Percentiles rank a stretch among this genome's conserved stretches.
phyloP scores from a whole-genome alignment of 1,139 yeast genomes.

The Candida labiduridarum region DNA sequence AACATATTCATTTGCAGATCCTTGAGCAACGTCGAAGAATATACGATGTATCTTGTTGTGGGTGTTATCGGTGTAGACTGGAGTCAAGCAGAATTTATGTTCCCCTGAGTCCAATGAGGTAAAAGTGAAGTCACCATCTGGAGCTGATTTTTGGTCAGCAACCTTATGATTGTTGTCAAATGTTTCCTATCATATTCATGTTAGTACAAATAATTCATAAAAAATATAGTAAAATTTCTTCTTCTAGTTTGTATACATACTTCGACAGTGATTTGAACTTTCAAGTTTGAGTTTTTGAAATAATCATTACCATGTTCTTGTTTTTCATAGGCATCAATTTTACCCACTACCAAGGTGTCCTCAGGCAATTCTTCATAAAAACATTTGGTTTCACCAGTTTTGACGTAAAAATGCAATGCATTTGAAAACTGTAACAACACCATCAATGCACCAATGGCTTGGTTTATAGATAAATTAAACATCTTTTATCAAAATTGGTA shows the following conservation, averaged over 20 bases:
- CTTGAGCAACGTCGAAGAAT: slow-evolving; percentile 49
- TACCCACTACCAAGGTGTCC: slow-evolving; percentile 48
- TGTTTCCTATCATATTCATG: slow-evolving; percentile 35
- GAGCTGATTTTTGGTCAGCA: slow-evolving; percentile 40
- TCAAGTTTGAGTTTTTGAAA: slow-evolving; percentile 33
- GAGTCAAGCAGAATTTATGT: slow-evolving; percentile 51
- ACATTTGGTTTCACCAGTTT: slow-evolving; percentile 49
- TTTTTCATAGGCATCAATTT: slow-evolving; percentile 44
- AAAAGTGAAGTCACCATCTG: slow-evolving; percentile 46
- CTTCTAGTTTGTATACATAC: too few relatives aligned
- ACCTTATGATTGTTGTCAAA: slow-evolving; percentile 51
- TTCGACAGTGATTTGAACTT: slow-evolving; percentile 44
- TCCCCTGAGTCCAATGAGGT: slow-evolving; percentile 49
- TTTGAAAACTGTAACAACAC: slow-evolving; percentile 21
- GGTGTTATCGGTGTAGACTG: slow-evolving; percentile 42
- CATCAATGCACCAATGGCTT: slow-evolving; percentile 9
- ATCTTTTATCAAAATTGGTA: slow-evolving; percentile 1
- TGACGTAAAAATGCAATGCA: slow-evolving; percentile 49
- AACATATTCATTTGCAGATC: slow-evolving; percentile 50
- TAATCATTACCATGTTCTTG: slow-evolving; percentile 34
- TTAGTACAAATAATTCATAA: slow-evolving; percentile 17
- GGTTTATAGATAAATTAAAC: neutral
- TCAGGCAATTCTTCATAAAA: slow-evolving; percentile 48
- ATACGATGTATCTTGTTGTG: slow-evolving; percentile 40
- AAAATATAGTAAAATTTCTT: too few relatives aligned